These are phyloP conservation scores for Biscogniauxia sp. DNA, from an alignment of 2,329 filamentous ascomycete genomes.

Conservation along the genomic window DNA sequence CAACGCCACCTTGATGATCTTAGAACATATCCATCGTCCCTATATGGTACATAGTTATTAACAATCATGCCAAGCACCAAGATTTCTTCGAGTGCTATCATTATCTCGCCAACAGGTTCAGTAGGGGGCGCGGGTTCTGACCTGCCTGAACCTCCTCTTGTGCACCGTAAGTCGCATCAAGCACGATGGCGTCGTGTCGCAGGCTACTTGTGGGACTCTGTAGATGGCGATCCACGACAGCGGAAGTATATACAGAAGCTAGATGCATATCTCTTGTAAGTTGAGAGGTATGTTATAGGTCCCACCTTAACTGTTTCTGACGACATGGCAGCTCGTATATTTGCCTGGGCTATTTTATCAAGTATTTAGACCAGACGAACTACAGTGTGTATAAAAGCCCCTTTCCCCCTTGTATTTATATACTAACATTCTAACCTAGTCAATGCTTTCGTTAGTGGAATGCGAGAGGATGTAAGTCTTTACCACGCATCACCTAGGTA, in stretches of 20 bases:
- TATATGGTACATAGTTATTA: not conserved
- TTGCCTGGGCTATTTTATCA: conserved; percentile 28
- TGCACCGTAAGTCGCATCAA: not conserved
- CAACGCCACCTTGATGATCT: not conserved
- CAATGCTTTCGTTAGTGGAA: conserved; percentile 9
- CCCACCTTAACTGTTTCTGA: not conserved
- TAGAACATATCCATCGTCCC: not conserved
- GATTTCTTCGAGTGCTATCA: not conserved
- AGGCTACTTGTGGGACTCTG: conserved; percentile 6
- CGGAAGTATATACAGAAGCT: conserved; percentile 10
- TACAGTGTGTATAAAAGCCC: conserved; percentile 15
- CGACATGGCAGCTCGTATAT: conserved; percentile 9
- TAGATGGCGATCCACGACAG: conserved; percentile 7
- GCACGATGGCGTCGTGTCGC: conserved; percentile 5
- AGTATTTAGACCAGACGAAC: conserved; percentile 32
- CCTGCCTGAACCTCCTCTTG: not conserved
- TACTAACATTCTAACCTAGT: not conserved
- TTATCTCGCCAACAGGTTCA: not conserved
- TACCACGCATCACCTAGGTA: not conserved
- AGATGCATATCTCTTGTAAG: conserved; percentile 8
- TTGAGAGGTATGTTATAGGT: not conserved
- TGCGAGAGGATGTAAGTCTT: conserved; percentile 7
- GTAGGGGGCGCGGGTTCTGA: not conserved
- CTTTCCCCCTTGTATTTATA: not conserved
- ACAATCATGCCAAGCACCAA: not conserved